Percentiles rank a stretch among this genome's conserved stretches.
Conservation (phyloP, 164 flowering plant species). For the Macadamia integrifolia region DNA sequence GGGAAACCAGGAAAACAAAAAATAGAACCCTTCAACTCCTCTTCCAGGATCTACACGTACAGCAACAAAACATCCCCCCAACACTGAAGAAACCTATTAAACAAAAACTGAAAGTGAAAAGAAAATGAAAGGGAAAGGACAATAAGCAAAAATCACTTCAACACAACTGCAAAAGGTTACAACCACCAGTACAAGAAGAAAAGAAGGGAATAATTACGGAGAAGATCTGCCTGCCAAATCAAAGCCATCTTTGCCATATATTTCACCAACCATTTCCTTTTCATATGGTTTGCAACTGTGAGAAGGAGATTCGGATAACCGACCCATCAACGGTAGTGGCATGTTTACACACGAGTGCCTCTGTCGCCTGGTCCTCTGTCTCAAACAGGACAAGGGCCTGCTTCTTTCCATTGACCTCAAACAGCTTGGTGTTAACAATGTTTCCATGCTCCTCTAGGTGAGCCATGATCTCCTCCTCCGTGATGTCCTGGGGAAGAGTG, state of each 20-base stretch:
- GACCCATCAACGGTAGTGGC: constrained; percentile 70
- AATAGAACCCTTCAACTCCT: no score
- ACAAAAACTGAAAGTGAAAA: no score
- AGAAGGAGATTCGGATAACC: constrained; percentile 79
- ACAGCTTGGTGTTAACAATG: constrained; percentile 69
- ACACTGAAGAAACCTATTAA: no score
- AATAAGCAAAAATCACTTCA: no score
- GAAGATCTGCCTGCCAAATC: constrained; percentile 3
- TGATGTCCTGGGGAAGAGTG: constrained; percentile 70
- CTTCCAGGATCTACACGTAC: no score
- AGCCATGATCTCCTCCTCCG: constrained; percentile 72
- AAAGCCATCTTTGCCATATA: constrained; percentile 5
- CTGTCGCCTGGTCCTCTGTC: constrained; percentile 93
- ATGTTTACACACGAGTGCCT: constrained; percentile 96
- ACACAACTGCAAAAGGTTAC: no score
- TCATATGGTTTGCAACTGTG: constrained; percentile 76
- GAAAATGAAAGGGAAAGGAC: no score
- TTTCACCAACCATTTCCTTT: background rate
- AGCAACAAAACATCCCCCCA: no score
- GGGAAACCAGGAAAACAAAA: background rate
- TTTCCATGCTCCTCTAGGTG: constrained; percentile 91
- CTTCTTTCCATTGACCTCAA: constrained; percentile 94
- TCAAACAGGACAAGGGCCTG: constrained; percentile 87
- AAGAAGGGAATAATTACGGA: no score
- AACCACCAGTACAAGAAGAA: no score